phyloP scores from a whole-genome alignment of 108 stramenopile species.

The Cyclotella atomus region DNA sequence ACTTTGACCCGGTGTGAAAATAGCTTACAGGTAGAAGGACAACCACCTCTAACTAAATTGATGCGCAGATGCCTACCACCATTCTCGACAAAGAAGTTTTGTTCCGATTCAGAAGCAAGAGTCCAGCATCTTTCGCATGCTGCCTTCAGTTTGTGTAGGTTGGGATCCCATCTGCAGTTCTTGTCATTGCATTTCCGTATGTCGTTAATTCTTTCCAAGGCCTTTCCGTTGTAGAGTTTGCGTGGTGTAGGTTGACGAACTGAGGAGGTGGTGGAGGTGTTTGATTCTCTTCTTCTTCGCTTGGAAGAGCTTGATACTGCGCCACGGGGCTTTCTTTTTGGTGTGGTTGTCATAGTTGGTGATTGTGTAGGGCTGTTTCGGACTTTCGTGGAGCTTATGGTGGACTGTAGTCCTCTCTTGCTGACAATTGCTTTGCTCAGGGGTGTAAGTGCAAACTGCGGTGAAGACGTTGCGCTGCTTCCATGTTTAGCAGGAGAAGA shows the following conservation, averaged over 20 bases:
- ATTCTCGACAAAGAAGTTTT: conserved; percentile 24
- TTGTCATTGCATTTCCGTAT: conserved; percentile 13
- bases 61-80: conserved; percentile 49
- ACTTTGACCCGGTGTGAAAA: conserved; percentile 27
- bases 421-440: background rate
- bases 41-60: conserved; percentile 51
- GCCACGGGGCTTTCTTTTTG: conserved; percentile 17
- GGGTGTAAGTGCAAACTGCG: background rate
- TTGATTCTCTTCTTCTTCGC: conserved; percentile 3
- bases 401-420: background rate
- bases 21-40: conserved; percentile 32
- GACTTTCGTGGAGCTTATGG: no score
- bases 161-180: conserved; percentile 17
- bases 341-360: background rate
- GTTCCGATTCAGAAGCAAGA: conserved; percentile 40
- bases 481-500: background rate
- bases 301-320: background rate
- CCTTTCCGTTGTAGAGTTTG: conserved; percentile 15
- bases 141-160: background rate
- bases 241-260: background rate
- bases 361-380: background rate
- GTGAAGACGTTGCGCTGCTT: background rate
- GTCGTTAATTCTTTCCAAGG: conserved; percentile 12
- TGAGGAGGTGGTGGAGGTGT: background rate
- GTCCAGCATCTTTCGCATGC: conserved; percentile 55